Base-by-base conservation (phyloP, 2,329 filamentous ascomycete species). In the Pseudocercospora ulei region DNA sequence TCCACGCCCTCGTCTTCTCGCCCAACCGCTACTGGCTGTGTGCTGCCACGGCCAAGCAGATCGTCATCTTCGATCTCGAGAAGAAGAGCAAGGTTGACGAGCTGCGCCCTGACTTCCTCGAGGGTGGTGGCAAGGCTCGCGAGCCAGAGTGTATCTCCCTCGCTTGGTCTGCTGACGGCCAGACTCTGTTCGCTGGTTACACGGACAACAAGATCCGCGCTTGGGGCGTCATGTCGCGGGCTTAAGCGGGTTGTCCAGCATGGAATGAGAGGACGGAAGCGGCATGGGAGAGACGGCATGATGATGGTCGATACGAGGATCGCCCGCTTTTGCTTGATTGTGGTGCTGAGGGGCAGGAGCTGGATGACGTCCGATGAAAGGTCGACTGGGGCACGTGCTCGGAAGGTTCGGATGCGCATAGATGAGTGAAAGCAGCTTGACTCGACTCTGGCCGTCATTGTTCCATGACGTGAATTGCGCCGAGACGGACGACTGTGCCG, bases 41-140 rank as follows among this genome's bases (percentile, higher is more conserved):
- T 78, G 90, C 90, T 65, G 90, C 90, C 66, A 98, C 90, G 52
- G 77, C 85, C 65, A 84, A 78, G 73, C 86, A 79, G 78, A 96
- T 98, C 78, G 95, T 95, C 78, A 96, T 98, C 78, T 98, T 98
- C 74, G 90, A 98, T 65, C 80, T 98, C 58, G 90, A 98, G 85
- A 98, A 98, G 87, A 98, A 98, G 87, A 92, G 81, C 82, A 96
- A 95, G 82, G 88, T 96, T 65, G 88, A 96, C 62, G 90, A 96
- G 80, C 80, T 98, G 69, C 95, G 93, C 82, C 88, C 88, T 57
- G 90, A 98, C 69, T 93, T 90, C 75, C 75, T 86, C 64, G 77
- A 86, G 66, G 81, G 86, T 66, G 84, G 87, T 74, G 94, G 94
- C 85, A 96, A 96, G 85, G 86, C 81, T 79, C 80, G 87, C 66